These are phyloP conservation scores for Rubia peregrina DNA, from an alignment of 305 asterid genomes.

Conservation along the genomic window DNA sequence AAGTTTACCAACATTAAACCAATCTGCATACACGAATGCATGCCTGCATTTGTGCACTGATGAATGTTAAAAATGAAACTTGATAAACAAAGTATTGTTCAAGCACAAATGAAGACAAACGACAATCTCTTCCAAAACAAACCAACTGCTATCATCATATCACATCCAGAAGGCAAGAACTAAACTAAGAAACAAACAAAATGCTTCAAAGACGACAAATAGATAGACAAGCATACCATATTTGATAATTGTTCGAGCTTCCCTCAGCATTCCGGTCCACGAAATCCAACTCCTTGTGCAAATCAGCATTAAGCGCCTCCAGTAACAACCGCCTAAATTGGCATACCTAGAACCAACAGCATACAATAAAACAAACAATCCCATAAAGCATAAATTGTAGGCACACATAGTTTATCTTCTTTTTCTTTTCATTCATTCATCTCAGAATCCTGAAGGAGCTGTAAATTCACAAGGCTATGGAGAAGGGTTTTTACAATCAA, in stretches of 20 bases:
- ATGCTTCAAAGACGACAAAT: background rate
- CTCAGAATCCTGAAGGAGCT: too few species aligned
- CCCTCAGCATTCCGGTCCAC: conserved; percentile 48
- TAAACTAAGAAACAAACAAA: background rate
- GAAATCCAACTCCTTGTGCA: conserved; percentile 62
- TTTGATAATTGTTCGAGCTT: conserved; percentile 80
- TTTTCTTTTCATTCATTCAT: background rate
- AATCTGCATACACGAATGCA: background rate
- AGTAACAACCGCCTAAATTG: conserved; percentile 27
- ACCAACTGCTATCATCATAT: background rate
- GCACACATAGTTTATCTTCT: background rate
- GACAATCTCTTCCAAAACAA: background rate
- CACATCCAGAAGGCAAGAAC: background rate
- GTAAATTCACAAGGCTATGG: too few species aligned
- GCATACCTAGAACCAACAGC: conserved; percentile 29
- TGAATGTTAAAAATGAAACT: background rate
- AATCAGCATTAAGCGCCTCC: conserved; percentile 55
- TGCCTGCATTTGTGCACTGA: background rate
- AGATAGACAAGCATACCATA: conserved; percentile 46
- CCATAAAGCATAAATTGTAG: background rate
- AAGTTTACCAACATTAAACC: background rate
- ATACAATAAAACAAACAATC: background rate
- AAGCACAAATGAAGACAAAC: background rate
- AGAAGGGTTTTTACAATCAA: too few species aligned
- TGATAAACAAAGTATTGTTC: background rate